Conservation (phyloP, 2,329 filamentous ascomycete species). For the Aspergillus neotritici region DNA sequence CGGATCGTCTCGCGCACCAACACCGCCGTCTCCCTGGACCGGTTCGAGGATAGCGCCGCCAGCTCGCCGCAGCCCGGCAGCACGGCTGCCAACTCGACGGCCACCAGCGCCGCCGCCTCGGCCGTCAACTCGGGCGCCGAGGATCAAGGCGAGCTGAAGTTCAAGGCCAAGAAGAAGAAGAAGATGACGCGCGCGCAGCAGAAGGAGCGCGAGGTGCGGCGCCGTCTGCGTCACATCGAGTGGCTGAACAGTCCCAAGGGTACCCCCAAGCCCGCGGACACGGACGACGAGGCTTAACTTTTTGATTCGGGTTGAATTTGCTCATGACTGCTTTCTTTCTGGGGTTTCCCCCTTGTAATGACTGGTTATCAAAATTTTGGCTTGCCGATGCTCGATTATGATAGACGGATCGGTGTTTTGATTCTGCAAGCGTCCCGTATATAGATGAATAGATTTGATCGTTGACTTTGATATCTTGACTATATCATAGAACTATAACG, state of each 20-base stretch:
- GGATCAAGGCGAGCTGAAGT: slow-evolving; percentile 75
- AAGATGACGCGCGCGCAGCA: slow-evolving; percentile 96
- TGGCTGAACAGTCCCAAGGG: slow-evolving; percentile 81
- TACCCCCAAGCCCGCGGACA: slow-evolving; percentile 69
- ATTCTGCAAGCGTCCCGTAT: neutral
- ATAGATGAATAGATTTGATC: neutral
- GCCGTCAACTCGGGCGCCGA: slow-evolving; percentile 78
- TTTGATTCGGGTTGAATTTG: neutral
- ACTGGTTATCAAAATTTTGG: no score
- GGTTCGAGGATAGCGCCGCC: slow-evolving; percentile 77
- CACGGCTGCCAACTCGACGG: slow-evolving; percentile 54
- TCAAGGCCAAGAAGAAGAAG: slow-evolving; percentile 88
- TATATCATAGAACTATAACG: no score
- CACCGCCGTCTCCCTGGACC: slow-evolving; percentile 66
- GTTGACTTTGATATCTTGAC: no score
- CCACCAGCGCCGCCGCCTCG: slow-evolving; percentile 56
- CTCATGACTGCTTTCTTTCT: slow-evolving; percentile 7
- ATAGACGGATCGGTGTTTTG: slow-evolving; percentile 4
- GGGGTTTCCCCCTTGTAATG: neutral
- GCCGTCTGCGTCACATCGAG: slow-evolving; percentile 75
- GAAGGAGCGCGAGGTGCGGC: slow-evolving; percentile 86
- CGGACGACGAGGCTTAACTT: slow-evolving; percentile 62
- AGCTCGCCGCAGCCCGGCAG: slow-evolving; percentile 50
- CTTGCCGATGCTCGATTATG: no score
- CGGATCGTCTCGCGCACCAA: slow-evolving; percentile 79